Evolutionary conservation across 2,329 filamentous ascomycete species (phyloP), one percentile per base, ranked within the genome.

Genomic region (Apiospora saccharicola): DNA sequence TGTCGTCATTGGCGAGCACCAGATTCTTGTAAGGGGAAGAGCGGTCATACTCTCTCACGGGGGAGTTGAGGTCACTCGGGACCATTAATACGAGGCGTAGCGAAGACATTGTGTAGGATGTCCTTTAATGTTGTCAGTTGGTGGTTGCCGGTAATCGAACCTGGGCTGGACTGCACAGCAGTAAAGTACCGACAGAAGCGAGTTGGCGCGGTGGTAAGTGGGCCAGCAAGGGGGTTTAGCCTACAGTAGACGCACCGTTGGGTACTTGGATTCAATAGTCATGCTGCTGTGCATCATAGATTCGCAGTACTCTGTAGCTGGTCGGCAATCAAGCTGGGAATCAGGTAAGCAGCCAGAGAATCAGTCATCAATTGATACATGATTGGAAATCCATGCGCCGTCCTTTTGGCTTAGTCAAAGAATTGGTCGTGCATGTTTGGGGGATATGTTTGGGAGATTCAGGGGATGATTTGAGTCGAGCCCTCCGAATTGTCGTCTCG

Each of bases 1-100:
- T 64, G 57, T 64, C 57, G 19, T 64, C 34, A 64, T 64, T 64
- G 10, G 57, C 57, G 19, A 64, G 57, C 3, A 41, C 34, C 10
- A 64, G 34, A 19, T 64, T 64, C 57, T 41, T 64, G 10, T 41
- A 64, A 4, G 57, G 57, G 4, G 57, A 41, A 30, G 57, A 41
- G 57, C 57, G 57, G 19, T 64, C 57, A 13, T 41, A n/a, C n/a
- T 64, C 57, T 41, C 22, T n/a, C 19, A 64, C 22, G 22, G 57
- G 57, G 13, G 57, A 41, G 22, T 24, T 64, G 8, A 41, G 57
- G 3, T 64, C 57, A 41, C 57, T 41, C 19, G 57, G 57, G 57
- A 64, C 57, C 19, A 41, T n/a, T 34, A 64, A 64, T 4, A 64
- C 34, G 4, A 64, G 57, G 19, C 34, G 57, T 4, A 64, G 30